A percentile compares a stretch with the other conserved stretches of the same genome.
These are phyloP conservation scores for Dipodascopsis uninucleata DNA, from an alignment of 805 yeast genomes.

Conservation along the genomic window DNA sequence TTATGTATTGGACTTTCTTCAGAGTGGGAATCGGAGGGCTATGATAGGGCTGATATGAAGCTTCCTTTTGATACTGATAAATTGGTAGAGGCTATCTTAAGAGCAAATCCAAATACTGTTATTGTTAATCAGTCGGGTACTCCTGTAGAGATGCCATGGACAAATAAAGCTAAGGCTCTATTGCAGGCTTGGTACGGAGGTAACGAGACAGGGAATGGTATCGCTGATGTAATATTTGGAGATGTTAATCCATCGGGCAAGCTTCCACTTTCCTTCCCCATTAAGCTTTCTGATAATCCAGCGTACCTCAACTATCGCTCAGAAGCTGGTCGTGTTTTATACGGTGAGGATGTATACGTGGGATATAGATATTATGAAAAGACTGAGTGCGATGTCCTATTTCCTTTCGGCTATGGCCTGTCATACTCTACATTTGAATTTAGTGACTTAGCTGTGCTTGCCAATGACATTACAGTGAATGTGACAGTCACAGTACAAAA, in stretches of 20 bases:
- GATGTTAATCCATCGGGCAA: slow-evolving; percentile 60
- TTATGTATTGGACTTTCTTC: slow-evolving; percentile 49
- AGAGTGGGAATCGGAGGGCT: slow-evolving; percentile 61
- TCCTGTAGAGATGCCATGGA: slow-evolving; percentile 60
- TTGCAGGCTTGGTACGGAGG: slow-evolving; percentile 58
- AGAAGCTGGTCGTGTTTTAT: slow-evolving; percentile 51
- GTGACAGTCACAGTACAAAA: slow-evolving; percentile 6
- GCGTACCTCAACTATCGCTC: slow-evolving; percentile 51
- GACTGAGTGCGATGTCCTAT: slow-evolving; percentile 48
- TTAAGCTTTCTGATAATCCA: slow-evolving; percentile 51
- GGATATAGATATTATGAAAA: slow-evolving; percentile 63
- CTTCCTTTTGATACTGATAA: slow-evolving; percentile 49
- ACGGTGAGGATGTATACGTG: slow-evolving; percentile 64
- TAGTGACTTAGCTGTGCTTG: slow-evolving; percentile 39
- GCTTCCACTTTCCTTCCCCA: slow-evolving; percentile 54
- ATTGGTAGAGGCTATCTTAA: slow-evolving; percentile 44
- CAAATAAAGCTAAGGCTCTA: slow-evolving; percentile 42
- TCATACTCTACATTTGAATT: slow-evolving; percentile 54
- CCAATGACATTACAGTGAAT: slow-evolving; percentile 30
- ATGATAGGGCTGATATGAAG: slow-evolving; percentile 50
- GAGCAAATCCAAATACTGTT: slow-evolving; percentile 49
- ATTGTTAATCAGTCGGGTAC: slow-evolving; percentile 60
- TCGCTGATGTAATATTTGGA: slow-evolving; percentile 58
- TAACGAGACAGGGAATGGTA: slow-evolving; percentile 52
- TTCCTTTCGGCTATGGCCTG: slow-evolving; percentile 62